Conservation (phyloP, 2,329 filamentous ascomycete species). For the Hypoxylon sp. region DNA sequence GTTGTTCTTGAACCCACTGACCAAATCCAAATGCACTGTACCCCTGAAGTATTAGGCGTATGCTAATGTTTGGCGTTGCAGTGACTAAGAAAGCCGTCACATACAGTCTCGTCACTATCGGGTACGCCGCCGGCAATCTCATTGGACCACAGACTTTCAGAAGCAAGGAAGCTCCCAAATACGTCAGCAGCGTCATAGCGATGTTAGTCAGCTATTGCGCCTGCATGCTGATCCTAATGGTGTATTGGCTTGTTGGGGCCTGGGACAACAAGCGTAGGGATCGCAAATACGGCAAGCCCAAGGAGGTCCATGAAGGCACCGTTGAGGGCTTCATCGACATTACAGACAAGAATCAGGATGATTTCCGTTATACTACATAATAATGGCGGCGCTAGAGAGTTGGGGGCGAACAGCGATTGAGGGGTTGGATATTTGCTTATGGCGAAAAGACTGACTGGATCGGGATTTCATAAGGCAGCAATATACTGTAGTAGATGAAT, state of each 20-base stretch:
- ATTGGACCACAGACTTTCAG: constrained; percentile 61
- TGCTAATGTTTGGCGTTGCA: constrained; percentile 28
- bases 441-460: background rate
- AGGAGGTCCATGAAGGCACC: constrained; percentile 41
- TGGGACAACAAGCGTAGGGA: constrained; percentile 49
- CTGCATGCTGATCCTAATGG: constrained; percentile 52
- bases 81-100: constrained; percentile 59
- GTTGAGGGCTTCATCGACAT: constrained; percentile 47
- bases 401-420: background rate
- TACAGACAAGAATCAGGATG: constrained; percentile 46
- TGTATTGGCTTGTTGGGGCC: constrained; percentile 53
- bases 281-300: constrained; percentile 48
- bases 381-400: background rate
- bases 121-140: constrained; percentile 59
- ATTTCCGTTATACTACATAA: constrained; percentile 52
- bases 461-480: background rate
- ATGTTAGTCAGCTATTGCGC: constrained; percentile 57
- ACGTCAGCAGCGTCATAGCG: constrained; percentile 56
- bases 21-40: background rate
- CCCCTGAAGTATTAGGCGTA: background rate
- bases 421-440: background rate
- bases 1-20: background rate
- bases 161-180: constrained; percentile 57
- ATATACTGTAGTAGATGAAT: constrained; percentile 1
- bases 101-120: constrained; percentile 58